Evolutionary conservation across 257 asterid genomes (phyloP).

Genomic region (Solanum virginianum): DNA sequence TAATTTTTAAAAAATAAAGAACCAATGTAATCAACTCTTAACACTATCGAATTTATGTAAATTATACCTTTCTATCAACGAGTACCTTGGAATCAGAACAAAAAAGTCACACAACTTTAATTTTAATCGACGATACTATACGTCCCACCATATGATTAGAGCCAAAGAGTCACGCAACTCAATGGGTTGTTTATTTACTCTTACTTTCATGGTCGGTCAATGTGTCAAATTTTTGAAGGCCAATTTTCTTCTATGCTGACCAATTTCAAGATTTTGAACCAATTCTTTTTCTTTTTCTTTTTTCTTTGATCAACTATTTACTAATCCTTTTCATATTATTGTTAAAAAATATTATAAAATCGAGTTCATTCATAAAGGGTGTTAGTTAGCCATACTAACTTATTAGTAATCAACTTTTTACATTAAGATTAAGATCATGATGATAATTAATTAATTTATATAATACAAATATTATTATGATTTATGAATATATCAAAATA

Average conservation of each 20-base stretch:
- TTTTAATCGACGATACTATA: background rate
- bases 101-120: background rate
- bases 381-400: background rate
- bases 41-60: too few relatives aligned
- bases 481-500: too few relatives aligned
- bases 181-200: background rate
- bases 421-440: background rate
- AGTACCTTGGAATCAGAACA: too few relatives aligned
- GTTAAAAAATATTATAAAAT: background rate
- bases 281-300: too few relatives aligned
- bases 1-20: too few relatives aligned
- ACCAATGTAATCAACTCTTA: too few relatives aligned
- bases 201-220: background rate
- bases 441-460: too few relatives aligned
- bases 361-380: background rate
- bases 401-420: background rate
- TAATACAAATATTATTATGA: too few relatives aligned
- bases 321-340: background rate
- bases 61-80: too few relatives aligned
- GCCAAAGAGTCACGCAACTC: background rate
- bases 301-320: background rate
- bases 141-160: background rate
- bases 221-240: background rate
- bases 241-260: background rate
- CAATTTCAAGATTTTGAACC: background rate